Evolutionary conservation across 2,329 filamentous ascomycete species (phyloP).

Genomic region (Hypoxylon sp.): DNA sequence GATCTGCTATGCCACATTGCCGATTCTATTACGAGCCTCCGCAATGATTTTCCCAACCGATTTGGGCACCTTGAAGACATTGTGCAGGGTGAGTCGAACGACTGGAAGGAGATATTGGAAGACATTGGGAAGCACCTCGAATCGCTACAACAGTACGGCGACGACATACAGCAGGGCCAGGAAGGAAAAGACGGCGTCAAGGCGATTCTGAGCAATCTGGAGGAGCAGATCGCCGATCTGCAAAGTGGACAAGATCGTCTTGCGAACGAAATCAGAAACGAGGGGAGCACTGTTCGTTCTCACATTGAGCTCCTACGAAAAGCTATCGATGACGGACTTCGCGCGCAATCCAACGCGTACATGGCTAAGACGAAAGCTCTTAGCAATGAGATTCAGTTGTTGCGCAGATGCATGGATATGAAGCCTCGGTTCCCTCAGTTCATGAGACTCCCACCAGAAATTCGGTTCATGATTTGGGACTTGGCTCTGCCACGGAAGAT

Average conservation of each 20-base stretch:
- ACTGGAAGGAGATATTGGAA: slow-evolving; percentile 19
- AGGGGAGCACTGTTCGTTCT: background rate
- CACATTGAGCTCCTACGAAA: background rate
- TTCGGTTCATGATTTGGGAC: slow-evolving; percentile 42
- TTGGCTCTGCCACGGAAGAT: slow-evolving; percentile 19
- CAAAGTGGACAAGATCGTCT: slow-evolving; percentile 2
- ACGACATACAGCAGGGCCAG: slow-evolving; percentile 6
- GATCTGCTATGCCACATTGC: slow-evolving; percentile 10
- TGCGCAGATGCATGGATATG: background rate
- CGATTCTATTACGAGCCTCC: slow-evolving; percentile 4
- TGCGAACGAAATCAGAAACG: background rate
- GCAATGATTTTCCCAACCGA: slow-evolving; percentile 13
- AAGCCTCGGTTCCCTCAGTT: slow-evolving; percentile 31
- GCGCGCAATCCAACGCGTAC: background rate
- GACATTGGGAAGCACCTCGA: slow-evolving; percentile 13
- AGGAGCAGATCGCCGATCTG: slow-evolving; percentile 9
- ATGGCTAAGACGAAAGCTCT: slow-evolving; percentile 2
- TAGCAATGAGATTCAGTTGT: slow-evolving; percentile 8
- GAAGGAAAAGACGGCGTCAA: slow-evolving; percentile 5
- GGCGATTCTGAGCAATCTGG: slow-evolving; percentile 4
- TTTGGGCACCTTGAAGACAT: slow-evolving; percentile 16
- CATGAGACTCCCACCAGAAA: slow-evolving; percentile 34
- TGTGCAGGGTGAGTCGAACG: slow-evolving; percentile 15
- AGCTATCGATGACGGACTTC: background rate
- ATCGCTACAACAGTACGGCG: background rate